Evolutionary conservation across 2,329 filamentous ascomycete genomes (phyloP), one percentile per base, ranked within the genome.

Genomic region (Ramularia endophylla): DNA sequence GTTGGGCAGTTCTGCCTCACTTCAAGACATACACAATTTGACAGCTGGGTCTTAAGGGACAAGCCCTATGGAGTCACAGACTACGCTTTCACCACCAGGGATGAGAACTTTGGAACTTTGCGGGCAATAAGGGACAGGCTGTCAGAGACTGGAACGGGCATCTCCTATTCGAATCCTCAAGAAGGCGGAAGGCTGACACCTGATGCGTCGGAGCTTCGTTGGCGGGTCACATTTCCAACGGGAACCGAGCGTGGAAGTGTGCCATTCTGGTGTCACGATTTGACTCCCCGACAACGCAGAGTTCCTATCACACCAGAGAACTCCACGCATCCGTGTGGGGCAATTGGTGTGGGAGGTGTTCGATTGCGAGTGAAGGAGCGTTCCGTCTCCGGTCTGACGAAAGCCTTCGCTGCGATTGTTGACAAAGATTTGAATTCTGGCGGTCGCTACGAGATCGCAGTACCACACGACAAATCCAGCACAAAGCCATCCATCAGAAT

Each of bases 181-280:
- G 55, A 65, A 0, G 78, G 80, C 0, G 78, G 77, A 0, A 65
- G 81, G 16, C 71, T 64, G 9, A 62, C 69, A 19, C 71, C 73
- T 0, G 77, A 82, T 55, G 78, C 78, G 0, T 62, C 65, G 2
- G 68, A 74, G 22, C 59, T 84, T 20, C 66, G 75, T 44, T 85
- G 81, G 79, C 68, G 72, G 17, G 71, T 79, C 17, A 74, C 77
- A 0, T 71, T 71, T 13, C 68, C 70, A 0, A 58, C 65, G 0
- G 62, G 63, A 9, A 57, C 66, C 1, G 60, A 64, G 7, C 63
- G 73, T 0, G 78, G 80, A 0, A 62, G 64, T 11, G 55, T 80
- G 8, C 81, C 81, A 0, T 85, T 85, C 51, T 85, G 75, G 69
- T 81, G 78, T 53, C 69, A 83, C 34, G 81, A 85, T 56, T 62